Conservation (phyloP, 352 stramenopile genomes). For the Pythium dissotocum region DNA sequence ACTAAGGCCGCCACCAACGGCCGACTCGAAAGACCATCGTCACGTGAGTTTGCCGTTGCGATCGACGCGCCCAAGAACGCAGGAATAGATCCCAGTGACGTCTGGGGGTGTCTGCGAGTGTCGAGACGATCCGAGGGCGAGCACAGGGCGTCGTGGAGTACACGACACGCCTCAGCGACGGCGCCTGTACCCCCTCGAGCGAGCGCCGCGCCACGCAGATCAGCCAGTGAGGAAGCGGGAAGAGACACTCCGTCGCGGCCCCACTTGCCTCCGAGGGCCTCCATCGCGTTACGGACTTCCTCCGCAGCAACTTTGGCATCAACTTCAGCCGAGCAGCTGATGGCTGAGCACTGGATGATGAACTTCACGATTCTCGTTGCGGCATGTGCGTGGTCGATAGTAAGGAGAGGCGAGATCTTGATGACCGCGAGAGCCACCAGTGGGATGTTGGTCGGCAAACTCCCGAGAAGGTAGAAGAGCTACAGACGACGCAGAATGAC, state of each 20-base stretch:
- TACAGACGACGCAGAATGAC: background rate
- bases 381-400: background rate
- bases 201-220: conserved; percentile 3
- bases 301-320: background rate
- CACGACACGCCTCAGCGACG: background rate
- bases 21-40: background rate
- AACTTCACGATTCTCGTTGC: conserved; percentile 15
- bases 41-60: background rate
- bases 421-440: conserved; percentile 1
- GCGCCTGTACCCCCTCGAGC: background rate
- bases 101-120: background rate
- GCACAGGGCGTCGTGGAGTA: conserved; percentile 13
- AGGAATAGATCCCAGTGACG: background rate
- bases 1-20: background rate
- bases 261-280: conserved; percentile 9
- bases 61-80: background rate
- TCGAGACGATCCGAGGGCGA: background rate
- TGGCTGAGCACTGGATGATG: conserved; percentile 1
- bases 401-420: background rate
- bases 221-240: conserved; percentile 1
- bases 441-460: conserved; percentile 6
- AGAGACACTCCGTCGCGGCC: background rate
- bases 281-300: background rate
- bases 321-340: background rate
- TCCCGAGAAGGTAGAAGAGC: conserved; percentile 22